Percentiles rank a stretch among this genome's conserved stretches.
phyloP scores from a whole-genome alignment of 768 basidiomycete species.

The Mycena vulgaris region DNA sequence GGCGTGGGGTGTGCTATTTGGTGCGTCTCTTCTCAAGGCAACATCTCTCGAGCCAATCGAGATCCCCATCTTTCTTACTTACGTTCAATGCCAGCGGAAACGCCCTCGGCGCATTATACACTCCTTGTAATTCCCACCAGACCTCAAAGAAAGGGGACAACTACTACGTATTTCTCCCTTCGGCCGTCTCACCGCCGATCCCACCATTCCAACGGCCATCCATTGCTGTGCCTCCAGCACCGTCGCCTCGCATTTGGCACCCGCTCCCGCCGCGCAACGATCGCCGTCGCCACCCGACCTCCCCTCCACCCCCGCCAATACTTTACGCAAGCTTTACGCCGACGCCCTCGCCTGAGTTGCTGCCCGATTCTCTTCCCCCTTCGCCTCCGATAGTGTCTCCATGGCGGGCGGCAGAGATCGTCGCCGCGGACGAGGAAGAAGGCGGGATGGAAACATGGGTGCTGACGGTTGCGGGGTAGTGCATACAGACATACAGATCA shows the following conservation, averaged over 20 bases:
- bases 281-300: constrained; percentile 16
- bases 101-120: not conserved
- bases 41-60: too few relatives aligned
- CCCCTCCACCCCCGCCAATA: constrained; percentile 3
- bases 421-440: too few relatives aligned
- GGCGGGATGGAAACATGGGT: too few relatives aligned
- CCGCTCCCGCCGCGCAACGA: not conserved
- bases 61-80: too few relatives aligned
- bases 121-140: not conserved
- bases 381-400: too few relatives aligned
- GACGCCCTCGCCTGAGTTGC: constrained; percentile 22
- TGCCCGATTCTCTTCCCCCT: not conserved
- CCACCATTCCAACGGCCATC: not conserved
- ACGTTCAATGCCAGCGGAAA: constrained; percentile 26
- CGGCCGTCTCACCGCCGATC: constrained; percentile 28
- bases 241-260: not conserved
- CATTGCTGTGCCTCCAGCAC: not conserved
- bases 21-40: too few relatives aligned
- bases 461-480: too few relatives aligned
- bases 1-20: constrained; percentile 17
- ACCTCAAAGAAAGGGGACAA: not conserved
- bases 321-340: constrained; percentile 23
- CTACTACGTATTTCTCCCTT: constrained; percentile 31
- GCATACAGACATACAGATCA: too few relatives aligned
- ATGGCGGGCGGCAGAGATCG: too few relatives aligned